Percentiles rank a stretch among this genome's conserved stretches.
Conservation (phyloP, 306 rosid genomes). For the Coriaria nepalensis region DNA sequence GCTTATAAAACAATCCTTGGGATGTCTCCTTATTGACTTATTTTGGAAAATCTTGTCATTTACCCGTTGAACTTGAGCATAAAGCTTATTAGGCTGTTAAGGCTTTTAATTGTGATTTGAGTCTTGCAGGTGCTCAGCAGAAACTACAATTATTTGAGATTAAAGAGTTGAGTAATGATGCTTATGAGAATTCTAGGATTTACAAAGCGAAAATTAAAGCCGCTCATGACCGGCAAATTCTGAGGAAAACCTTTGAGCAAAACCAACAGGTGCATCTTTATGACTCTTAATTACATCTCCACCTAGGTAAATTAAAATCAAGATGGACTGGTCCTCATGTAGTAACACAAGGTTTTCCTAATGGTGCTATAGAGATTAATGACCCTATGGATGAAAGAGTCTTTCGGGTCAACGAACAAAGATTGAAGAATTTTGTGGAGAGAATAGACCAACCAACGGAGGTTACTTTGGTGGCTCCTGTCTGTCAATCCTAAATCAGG, state of each 20-base stretch:
- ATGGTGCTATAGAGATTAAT: conserved; percentile 1
- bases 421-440: neutral
- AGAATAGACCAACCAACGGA: neutral
- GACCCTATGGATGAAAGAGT: neutral
- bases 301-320: neutral
- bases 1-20: neutral
- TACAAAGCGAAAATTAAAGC: too few species aligned
- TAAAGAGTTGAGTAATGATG: neutral
- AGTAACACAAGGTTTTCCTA: neutral
- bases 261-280: neutral
- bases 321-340: conserved; percentile 3
- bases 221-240: neutral
- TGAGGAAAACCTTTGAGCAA: neutral
- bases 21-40: neutral
- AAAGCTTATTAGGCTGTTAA: neutral
- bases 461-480: neutral
- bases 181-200: too few species aligned
- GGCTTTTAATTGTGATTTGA: neutral
- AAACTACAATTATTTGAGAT: neutral
- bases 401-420: neutral
- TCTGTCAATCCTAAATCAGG: neutral
- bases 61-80: neutral
- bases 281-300: conserved; percentile 5
- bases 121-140: neutral
- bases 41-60: neutral